These are phyloP conservation scores for Voacanga thouarsii DNA, from an alignment of 257 asterid species.

Conservation along the genomic window DNA sequence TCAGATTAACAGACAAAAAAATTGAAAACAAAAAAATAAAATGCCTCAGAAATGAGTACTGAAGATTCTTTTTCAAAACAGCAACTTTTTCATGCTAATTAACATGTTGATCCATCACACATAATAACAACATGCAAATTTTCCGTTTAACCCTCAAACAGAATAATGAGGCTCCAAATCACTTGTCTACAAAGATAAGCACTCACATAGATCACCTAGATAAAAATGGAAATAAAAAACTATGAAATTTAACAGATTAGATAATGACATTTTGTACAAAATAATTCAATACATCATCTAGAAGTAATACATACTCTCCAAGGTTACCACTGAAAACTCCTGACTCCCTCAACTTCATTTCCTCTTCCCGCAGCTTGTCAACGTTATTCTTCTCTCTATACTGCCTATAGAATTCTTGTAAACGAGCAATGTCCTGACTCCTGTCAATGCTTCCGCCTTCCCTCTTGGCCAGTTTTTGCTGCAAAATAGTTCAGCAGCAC, in stretches of 20 bases:
- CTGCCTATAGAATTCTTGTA: conserved; percentile 74
- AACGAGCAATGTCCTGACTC: conserved; percentile 82
- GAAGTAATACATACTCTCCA: conserved; percentile 78
- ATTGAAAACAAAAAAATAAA: neutral
- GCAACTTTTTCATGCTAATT: too few relatives aligned
- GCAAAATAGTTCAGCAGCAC: conserved; percentile 28
- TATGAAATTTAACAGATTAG: neutral
- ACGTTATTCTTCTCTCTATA: conserved; percentile 75
- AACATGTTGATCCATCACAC: neutral
- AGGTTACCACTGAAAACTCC: conserved; percentile 88
- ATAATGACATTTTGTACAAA: neutral
- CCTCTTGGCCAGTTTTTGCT: conserved; percentile 95
- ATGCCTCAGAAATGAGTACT: neutral
- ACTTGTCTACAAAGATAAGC: neutral
- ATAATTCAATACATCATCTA: neutral
- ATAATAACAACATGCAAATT: neutral
- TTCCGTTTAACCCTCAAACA: neutral
- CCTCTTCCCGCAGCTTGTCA: conserved; percentile 85
- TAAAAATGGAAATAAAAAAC: neutral
- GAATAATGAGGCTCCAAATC: neutral
- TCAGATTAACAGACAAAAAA: neutral
- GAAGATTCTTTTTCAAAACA: neutral
- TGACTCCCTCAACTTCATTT: conserved; percentile 85
- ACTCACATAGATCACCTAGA: conserved; percentile 2
- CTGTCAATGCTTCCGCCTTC: conserved; percentile 89